These are phyloP conservation scores for Colletotrichum spinosum DNA, from an alignment of 2,329 filamentous ascomycete genomes.

Conservation along the genomic window DNA sequence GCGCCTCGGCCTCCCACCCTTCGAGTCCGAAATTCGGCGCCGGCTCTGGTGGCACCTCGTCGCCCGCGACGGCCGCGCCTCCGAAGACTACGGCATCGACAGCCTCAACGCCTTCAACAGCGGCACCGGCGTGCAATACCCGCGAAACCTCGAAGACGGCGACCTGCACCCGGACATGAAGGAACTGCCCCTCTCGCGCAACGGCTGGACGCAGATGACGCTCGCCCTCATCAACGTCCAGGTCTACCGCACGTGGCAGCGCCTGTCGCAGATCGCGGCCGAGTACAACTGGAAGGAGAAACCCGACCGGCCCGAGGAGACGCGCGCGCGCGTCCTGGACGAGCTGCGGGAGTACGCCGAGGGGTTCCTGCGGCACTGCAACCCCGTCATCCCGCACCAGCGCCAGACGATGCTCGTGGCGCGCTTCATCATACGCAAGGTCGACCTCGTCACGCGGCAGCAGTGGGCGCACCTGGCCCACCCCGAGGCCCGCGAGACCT, in stretches of 20 bases:
- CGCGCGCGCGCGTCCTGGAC: constrained; percentile 54
- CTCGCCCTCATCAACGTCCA: constrained; percentile 66
- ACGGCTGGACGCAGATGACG: constrained; percentile 69
- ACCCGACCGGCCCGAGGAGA: constrained; percentile 38
- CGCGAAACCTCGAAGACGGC: constrained; percentile 66
- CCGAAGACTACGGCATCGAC: constrained; percentile 66
- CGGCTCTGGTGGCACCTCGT: constrained; percentile 68
- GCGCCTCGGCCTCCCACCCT: constrained; percentile 48
- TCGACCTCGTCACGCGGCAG: constrained; percentile 49
- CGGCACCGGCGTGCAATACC: constrained; percentile 63
- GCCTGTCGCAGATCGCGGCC: constrained; percentile 39
- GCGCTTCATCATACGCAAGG: constrained; percentile 47
- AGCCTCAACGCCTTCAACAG: constrained; percentile 28
- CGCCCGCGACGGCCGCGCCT: constrained; percentile 62
- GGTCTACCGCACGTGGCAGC: constrained; percentile 48
- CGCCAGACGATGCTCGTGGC: constrained; percentile 45
- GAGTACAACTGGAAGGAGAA: constrained; percentile 28
- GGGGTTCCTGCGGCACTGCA: constrained; percentile 60
- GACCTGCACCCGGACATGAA: constrained; percentile 62
- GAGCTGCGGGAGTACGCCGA: constrained; percentile 58
- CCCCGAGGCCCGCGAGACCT: constrained; percentile 36
- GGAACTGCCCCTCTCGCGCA: constrained; percentile 57
- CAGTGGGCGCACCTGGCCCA: constrained; percentile 41
- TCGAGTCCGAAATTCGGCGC: constrained; percentile 65
- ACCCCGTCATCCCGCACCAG: constrained; percentile 62